Evolutionary conservation across 768 basidiomycete genomes (phyloP).

Genomic region (Boletus subparvulus): DNA sequence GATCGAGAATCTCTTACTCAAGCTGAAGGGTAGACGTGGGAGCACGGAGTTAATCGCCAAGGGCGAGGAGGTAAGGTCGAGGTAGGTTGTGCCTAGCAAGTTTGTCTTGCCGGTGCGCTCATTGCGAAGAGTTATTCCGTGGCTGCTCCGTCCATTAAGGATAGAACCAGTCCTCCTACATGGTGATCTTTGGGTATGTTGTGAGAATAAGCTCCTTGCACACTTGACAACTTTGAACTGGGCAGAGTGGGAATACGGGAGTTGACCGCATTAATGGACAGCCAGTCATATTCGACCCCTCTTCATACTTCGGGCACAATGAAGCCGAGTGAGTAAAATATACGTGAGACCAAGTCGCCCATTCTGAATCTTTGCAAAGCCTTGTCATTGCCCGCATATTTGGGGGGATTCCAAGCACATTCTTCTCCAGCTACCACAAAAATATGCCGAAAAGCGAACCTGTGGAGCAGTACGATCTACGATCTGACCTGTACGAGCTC

Average conservation of each 20-base stretch:
- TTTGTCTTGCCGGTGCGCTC: neutral
- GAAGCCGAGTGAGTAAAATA: slow-evolving; percentile 69
- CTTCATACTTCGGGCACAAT: slow-evolving; percentile 77
- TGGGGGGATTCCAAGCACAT: slow-evolving; percentile 65
- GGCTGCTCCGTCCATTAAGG: slow-evolving; percentile 55
- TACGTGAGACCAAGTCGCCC: neutral
- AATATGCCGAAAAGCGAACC: slow-evolving; percentile 65
- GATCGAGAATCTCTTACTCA: slow-evolving; percentile 56
- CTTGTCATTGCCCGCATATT: slow-evolving; percentile 79
- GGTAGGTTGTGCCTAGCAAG: slow-evolving; percentile 34
- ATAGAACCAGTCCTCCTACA: slow-evolving; percentile 72
- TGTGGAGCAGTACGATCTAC: slow-evolving; percentile 58
- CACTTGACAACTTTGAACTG: slow-evolving; percentile 2
- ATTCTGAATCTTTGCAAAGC: slow-evolving; percentile 36
- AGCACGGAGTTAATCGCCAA: slow-evolving; percentile 50
- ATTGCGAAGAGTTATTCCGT: slow-evolving; percentile 64
- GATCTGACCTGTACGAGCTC: slow-evolving; percentile 70
- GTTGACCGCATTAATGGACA: slow-evolving; percentile 50
- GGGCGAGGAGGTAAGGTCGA: slow-evolving; percentile 48
- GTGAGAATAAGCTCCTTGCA: neutral
- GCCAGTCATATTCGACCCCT: slow-evolving; percentile 76
- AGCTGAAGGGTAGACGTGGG: slow-evolving; percentile 41
- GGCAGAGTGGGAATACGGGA: slow-evolving; percentile 73
- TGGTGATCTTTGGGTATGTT: slow-evolving; percentile 76
- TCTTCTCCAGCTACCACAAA: slow-evolving; percentile 66